Evolutionary conservation across 1,139 yeast species (phyloP), one percentile per base, ranked within the genome.

Genomic region (Yamadazyma siamensis): DNA sequence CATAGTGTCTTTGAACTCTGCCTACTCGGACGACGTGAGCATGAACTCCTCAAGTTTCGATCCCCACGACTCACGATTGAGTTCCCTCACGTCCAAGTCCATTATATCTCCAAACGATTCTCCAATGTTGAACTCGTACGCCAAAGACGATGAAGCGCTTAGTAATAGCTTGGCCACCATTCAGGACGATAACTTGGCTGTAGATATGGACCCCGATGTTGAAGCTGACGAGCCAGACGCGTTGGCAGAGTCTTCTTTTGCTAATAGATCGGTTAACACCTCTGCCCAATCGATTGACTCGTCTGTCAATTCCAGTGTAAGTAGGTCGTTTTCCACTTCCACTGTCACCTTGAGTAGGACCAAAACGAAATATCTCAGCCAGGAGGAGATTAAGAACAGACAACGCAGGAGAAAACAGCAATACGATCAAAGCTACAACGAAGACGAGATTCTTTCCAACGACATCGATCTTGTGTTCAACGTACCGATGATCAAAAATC

Each of bases 341-440:
- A 31, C 44, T 18, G 45, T 55, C 7, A 41, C 50, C 11, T 46
- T 61, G 23, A 36, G 52, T 4, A 48, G 73, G 33, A 44, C 67
- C 2, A 68, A 68, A 39, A 52, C 70, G 2, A 55, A 59, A 31
- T 68, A 47, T 42, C 35, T 61, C 27, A 57, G 58, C 35, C 52
- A 61, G 5, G 53, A 60, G 35, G 71, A 66, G 38, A 50, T 59
- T 8, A 66, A 64, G 40, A 66, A 61, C 36, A 49, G 75, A 32
- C 56, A 61, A 40, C 55, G 55, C 33, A 49, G 59, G 30, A 54
- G 73, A 15, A 68, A 67, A 43, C 59, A 68, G 40, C 49, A 54
- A 28, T 67, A 66, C 40, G 74, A 68, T 34, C 72, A 66, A 23
- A 59, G 62, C 40, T 68, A 65, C 31, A 56, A 59, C 38, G 74